Conservation (phyloP, 1,284 basidiomycete genomes). For the Trichosporon coremiiforme region DNA sequence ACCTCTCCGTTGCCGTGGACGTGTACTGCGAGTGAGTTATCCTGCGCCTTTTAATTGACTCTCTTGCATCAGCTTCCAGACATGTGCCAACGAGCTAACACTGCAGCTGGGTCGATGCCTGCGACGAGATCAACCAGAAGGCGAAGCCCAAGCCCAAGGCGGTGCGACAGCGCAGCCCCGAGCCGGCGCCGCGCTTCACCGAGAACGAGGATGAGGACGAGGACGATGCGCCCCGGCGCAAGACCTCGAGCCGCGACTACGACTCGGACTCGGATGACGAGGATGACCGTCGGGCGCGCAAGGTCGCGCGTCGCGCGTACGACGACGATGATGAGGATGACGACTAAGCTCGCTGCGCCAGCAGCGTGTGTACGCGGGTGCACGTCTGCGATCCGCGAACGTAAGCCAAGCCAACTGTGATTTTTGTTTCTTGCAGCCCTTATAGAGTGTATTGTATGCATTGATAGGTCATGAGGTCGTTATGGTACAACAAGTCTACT, state of each 20-base stretch:
- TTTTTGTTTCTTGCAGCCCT: constrained; percentile 17
- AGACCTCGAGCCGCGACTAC: constrained; percentile 29
- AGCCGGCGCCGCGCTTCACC: constrained; percentile 61
- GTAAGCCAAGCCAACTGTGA: not conserved
- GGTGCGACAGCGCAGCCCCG: constrained; percentile 24
- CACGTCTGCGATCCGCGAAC: not conserved
- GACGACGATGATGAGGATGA: constrained; percentile 34
- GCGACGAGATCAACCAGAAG: constrained; percentile 48
- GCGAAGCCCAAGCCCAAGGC: constrained; percentile 36
- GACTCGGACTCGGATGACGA: constrained; percentile 32
- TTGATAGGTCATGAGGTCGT: constrained; percentile 20
- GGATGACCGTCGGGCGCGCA: constrained; percentile 20
- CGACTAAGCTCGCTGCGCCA: constrained; percentile 20
- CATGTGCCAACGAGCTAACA: constrained; percentile 23
- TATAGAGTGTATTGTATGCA: constrained; percentile 31
- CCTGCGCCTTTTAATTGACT: too few relatives aligned
- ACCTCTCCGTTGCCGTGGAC: constrained; percentile 51
- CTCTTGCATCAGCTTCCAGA: too few relatives aligned
- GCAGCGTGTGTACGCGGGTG: not conserved
- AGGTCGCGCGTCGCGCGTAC: constrained; percentile 24
- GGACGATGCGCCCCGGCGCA: constrained; percentile 61
- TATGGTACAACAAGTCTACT: not conserved
- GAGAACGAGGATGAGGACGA: constrained; percentile 65
- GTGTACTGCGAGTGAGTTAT: constrained; percentile 52
- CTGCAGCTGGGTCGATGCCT: constrained; percentile 54